These are phyloP conservation scores for Lactarius hatsudake DNA, from an alignment of 768 basidiomycete genomes.

Conservation along the genomic window DNA sequence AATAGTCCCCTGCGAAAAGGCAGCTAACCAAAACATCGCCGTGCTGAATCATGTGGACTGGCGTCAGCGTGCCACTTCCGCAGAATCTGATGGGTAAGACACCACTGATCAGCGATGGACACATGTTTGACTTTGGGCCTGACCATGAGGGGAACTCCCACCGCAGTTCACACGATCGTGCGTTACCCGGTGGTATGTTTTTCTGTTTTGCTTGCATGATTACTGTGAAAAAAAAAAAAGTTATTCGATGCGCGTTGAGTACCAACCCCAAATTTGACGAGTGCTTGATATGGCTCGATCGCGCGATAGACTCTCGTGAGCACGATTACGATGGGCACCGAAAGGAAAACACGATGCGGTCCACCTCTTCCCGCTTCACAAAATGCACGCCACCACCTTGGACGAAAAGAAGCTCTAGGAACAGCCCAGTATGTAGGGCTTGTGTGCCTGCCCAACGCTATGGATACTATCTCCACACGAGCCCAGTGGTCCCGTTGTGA, in stretches of 20 bases:
- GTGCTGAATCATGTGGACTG: not conserved
- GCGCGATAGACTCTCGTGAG: not conserved
- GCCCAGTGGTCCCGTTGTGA: not conserved
- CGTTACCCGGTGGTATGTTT: not conserved
- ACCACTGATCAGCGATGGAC: not conserved
- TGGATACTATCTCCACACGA: not conserved
- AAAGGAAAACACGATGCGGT: not conserved
- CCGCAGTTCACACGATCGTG: not conserved
- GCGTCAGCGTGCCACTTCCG: not conserved
- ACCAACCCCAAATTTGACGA: not conserved
- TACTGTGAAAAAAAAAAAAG: not conserved
- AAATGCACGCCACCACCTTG: not conserved
- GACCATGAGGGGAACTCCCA: not conserved
- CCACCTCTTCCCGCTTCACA: not conserved
- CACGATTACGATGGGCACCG: not conserved
- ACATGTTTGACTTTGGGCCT: not conserved
- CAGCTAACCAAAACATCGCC: not conserved
- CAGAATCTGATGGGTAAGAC: not conserved
- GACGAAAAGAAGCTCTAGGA: not conserved
- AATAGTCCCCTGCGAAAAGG: not conserved
- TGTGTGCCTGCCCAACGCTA: not conserved
- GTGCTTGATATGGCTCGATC: not conserved
- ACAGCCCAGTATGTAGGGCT: not conserved
- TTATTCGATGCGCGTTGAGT: not conserved
- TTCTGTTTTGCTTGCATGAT: too few species aligned